Conservation (phyloP, 192 early-diverging fungal genomes). For the Mortierella claussenii region DNA sequence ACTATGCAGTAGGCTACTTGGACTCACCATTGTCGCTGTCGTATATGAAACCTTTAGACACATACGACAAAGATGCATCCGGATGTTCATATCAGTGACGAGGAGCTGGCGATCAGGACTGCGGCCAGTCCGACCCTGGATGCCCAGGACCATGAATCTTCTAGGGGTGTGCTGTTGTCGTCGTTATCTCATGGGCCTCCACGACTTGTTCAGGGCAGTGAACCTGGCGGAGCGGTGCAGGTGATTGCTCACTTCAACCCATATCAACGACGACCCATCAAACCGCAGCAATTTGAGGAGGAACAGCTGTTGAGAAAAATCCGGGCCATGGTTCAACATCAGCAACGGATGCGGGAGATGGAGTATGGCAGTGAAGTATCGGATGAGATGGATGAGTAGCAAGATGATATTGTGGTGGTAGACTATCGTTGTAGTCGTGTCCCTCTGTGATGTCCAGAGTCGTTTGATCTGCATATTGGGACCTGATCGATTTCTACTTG, state of each 20-base stretch:
- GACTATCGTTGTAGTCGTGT: no score
- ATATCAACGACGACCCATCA: slow-evolving; percentile 48
- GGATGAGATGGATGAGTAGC: slow-evolving; percentile 45
- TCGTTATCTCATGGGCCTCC: neutral
- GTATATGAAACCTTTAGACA: slow-evolving; percentile 16
- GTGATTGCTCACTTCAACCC: slow-evolving; percentile 49
- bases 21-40: neutral
- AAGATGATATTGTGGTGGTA: no score
- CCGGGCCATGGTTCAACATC: slow-evolving; percentile 44
- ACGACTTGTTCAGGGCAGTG: slow-evolving; percentile 15
- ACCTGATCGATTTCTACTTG: no score
- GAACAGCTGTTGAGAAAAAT: slow-evolving; percentile 36
- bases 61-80: slow-evolving; percentile 50
- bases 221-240: slow-evolving; percentile 33
- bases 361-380: slow-evolving; percentile 44
- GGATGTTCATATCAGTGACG: slow-evolving; percentile 40
- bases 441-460: no score
- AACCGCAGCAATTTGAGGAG: slow-evolving; percentile 46
- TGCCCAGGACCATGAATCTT: neutral
- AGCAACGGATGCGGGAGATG: slow-evolving; percentile 34
- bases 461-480: no score
- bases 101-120: slow-evolving; percentile 32
- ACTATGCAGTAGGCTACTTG: no score
- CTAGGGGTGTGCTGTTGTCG: neutral
- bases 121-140: neutral